Percentiles rank a stretch among this genome's conserved stretches.
Conservation (phyloP, 306 rosid genomes). For the Fragaria nilgerrensis region DNA sequence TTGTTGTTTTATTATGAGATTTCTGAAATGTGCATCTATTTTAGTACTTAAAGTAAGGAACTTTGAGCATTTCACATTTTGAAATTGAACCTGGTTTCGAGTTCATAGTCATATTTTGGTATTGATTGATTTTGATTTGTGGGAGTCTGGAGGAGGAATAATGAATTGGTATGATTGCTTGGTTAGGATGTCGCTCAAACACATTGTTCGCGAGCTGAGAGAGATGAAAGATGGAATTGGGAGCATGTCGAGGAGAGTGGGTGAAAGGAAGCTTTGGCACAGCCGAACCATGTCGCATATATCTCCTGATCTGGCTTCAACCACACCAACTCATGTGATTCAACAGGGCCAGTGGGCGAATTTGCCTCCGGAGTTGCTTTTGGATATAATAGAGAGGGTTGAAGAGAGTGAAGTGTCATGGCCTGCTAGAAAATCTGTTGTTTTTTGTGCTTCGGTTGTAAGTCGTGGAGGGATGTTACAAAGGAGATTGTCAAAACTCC, state of each 20-base stretch:
- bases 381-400: slow-evolving; percentile 72
- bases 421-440: slow-evolving; percentile 68
- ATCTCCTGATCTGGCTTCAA: slow-evolving; percentile 55
- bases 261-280: slow-evolving; percentile 52
- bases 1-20: not conserved
- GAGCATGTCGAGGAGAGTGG: slow-evolving; percentile 58
- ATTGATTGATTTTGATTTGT: slow-evolving; percentile 1
- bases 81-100: not conserved
- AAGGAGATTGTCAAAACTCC: slow-evolving; percentile 76
- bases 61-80: not conserved
- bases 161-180: slow-evolving; percentile 30
- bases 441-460: slow-evolving; percentile 82
- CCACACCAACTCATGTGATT: slow-evolving; percentile 27
- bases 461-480: slow-evolving; percentile 68
- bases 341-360: slow-evolving; percentile 68
- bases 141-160: slow-evolving; percentile 25
- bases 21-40: not conserved
- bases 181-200: slow-evolving; percentile 61
- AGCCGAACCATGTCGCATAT: slow-evolving; percentile 61
- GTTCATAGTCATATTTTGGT: not conserved
- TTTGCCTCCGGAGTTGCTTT: slow-evolving; percentile 71
- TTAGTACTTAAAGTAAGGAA: not conserved
- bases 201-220: slow-evolving; percentile 59
- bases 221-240: slow-evolving; percentile 75
- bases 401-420: slow-evolving; percentile 77